Conservation (phyloP, 2,329 filamentous ascomycete genomes). For the Erysiphe pulchra region DNA sequence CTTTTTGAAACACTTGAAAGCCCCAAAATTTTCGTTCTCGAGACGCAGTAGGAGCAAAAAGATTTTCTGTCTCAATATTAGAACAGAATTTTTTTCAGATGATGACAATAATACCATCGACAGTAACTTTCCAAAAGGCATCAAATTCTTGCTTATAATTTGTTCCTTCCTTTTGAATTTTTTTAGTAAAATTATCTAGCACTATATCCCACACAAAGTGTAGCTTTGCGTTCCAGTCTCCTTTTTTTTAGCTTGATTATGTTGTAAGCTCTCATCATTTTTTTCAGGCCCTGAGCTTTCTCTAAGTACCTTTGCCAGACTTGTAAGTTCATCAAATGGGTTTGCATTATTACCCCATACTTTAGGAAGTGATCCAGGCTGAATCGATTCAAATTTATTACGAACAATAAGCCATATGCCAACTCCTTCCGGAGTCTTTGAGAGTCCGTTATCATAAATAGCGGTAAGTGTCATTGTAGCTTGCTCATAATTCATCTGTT, state of each 20-base stretch:
- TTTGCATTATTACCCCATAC: slow-evolving; percentile 39
- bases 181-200: slow-evolving; percentile 25
- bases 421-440: slow-evolving; percentile 66
- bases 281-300: slow-evolving; percentile 35
- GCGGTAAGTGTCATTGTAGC: slow-evolving; percentile 35
- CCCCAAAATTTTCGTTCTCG: slow-evolving; percentile 81
- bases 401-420: slow-evolving; percentile 61
- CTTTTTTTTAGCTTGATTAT: slow-evolving; percentile 23
- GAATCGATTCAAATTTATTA: slow-evolving; percentile 34
- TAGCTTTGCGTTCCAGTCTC: slow-evolving; percentile 54
- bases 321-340: slow-evolving; percentile 44
- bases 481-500: slow-evolving; percentile 28
- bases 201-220: slow-evolving; percentile 77
- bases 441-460: slow-evolving; percentile 36
- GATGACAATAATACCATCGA: slow-evolving; percentile 46
- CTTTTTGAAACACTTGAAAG: slow-evolving; percentile 62
- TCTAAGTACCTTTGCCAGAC: slow-evolving; percentile 54
- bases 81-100: not conserved
- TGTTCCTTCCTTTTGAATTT: slow-evolving; percentile 11
- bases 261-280: slow-evolving; percentile 19
- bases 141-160: slow-evolving; percentile 24
- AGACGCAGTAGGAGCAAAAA: slow-evolving; percentile 62
- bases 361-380: slow-evolving; percentile 34
- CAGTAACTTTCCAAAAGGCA: slow-evolving; percentile 63
- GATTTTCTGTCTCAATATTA: slow-evolving; percentile 29